Evolutionary conservation across 192 early-diverging fungal species (phyloP), one percentile per base, ranked within the genome.

Genomic region (Paraglomus occultum): DNA sequence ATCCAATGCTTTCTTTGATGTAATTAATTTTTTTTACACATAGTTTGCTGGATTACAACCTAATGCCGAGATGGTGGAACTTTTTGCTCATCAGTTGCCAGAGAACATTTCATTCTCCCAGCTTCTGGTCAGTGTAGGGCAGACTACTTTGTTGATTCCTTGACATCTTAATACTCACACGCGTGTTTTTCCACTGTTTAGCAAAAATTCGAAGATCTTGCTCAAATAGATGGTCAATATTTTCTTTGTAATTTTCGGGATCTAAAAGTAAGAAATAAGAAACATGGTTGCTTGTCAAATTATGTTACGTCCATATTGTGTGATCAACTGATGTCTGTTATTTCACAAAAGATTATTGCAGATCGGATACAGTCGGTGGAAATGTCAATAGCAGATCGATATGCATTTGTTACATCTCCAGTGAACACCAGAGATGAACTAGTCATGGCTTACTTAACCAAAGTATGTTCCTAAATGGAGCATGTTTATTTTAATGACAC

Each of bases 41-140:
- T 46, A 82, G 79, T 39, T 79, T 53, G 93, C 92, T 4, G 92
- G 92, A 7, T 66, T 94, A n/a, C 84, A 84, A 58, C 91, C 94
- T 9, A 81, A 79, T 3, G 44, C 89, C 5, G 91, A 93, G 23
- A 85, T 89, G 72, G 80, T 96, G 22, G 91, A 95, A 73, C 65
- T 78, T 23, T 96, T 96, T 75, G 82, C 87, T 42, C 70, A 83
- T 50, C 83, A 88, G 70, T 80, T 92, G 51, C 89, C 91, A 11
- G 64, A 81, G 8, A 22, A 42, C 5, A 80, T 85, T 46, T 71
- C 72, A 8, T 90, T 94, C 55, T 68, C 82, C 9, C 71, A 76
- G 42, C 78, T 95, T 11, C 78, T 92, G 75, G 90, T 81, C 78
- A 48, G 61, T 72, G n/a, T 65, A 44, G 9, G 22, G 48, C 2